Evolutionary conservation across 441 rosid genomes (phyloP).

Genomic region (Populus hybrid): DNA sequence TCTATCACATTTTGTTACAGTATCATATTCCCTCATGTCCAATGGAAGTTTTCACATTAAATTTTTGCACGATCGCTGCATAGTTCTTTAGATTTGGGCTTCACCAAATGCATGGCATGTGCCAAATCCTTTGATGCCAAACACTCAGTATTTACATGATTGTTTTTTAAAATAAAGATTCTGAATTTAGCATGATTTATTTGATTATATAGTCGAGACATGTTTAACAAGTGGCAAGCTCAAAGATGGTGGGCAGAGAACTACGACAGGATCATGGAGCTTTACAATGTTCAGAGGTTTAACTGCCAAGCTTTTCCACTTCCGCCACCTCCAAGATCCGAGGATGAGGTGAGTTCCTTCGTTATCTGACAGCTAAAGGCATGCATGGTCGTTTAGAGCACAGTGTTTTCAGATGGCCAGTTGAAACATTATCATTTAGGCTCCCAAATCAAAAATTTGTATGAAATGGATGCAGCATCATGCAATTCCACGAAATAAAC

Average conservation of each 20-base stretch:
- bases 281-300: slow-evolving; percentile 88
- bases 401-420: background rate
- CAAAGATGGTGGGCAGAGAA: slow-evolving; percentile 98
- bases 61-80: background rate
- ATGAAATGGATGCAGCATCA: background rate
- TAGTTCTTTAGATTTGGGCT: background rate
- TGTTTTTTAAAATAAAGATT: too few relatives aligned
- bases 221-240: slow-evolving; percentile 92
- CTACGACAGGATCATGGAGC: slow-evolving; percentile 84
- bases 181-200: slow-evolving; percentile 4
- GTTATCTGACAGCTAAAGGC: background rate
- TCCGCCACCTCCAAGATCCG: slow-evolving; percentile 83
- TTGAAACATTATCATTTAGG: background rate
- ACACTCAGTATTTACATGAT: background rate
- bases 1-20: too few relatives aligned
- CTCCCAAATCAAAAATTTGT: background rate
- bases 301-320: slow-evolving; percentile 88
- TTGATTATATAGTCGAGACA: slow-evolving; percentile 62
- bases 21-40: background rate
- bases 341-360: slow-evolving; percentile 70
- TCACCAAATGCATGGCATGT: background rate
- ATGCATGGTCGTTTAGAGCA: background rate
- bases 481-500: background rate
- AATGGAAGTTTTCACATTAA: background rate
- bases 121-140: background rate